Conservation (phyloP, 2,329 filamentous ascomycete species). For the Bipolaris zeicola region DNA sequence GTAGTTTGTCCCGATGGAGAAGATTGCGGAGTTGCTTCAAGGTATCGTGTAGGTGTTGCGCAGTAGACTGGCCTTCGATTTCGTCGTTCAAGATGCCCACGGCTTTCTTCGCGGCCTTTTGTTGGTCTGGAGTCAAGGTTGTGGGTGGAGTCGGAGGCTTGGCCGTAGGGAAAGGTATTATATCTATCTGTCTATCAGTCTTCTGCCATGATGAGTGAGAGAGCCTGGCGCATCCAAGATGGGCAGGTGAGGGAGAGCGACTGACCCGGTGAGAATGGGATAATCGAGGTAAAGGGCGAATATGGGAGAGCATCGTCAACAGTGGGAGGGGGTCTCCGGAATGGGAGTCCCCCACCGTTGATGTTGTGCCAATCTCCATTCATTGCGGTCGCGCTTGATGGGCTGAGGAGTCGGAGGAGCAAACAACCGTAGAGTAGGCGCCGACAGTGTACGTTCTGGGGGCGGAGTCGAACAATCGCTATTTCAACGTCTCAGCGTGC, state of each 20-base stretch:
- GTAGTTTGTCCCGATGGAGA: conserved; percentile 71
- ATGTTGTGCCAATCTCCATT: conserved; percentile 40
- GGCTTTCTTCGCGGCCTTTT: conserved; percentile 56
- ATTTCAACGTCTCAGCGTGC: conserved; percentile 19
- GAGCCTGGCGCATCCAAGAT: conserved; percentile 11
- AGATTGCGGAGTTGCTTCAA: conserved; percentile 77
- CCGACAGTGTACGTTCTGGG: conserved; percentile 2
- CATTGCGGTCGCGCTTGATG: conserved; percentile 26
- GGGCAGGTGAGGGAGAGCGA: conserved; percentile 28
- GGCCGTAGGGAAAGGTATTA: conserved; percentile 54
- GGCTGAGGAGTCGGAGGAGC: conserved; percentile 10
- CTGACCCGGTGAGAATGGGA: conserved; percentile 77
- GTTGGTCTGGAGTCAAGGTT: conserved; percentile 51
- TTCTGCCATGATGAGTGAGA: conserved; percentile 22
- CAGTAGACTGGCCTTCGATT: conserved; percentile 63
- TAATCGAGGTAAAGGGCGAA: conserved; percentile 79
- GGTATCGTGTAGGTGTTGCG: conserved; percentile 71
- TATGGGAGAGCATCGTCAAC: conserved; percentile 81
- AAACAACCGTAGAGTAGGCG: conserved; percentile 5
- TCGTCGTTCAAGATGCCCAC: conserved; percentile 75
- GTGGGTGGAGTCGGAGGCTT: conserved; percentile 49
- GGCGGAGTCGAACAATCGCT: conserved; percentile 10
- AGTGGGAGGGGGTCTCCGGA: conserved; percentile 52
- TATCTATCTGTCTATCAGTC: conserved; percentile 45
- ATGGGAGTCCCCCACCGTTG: conserved; percentile 43